A percentile compares a stretch with the other conserved stretches of the same genome.
Conservation (phyloP, 805 yeast species). For the Pichia cephalocereana region DNA sequence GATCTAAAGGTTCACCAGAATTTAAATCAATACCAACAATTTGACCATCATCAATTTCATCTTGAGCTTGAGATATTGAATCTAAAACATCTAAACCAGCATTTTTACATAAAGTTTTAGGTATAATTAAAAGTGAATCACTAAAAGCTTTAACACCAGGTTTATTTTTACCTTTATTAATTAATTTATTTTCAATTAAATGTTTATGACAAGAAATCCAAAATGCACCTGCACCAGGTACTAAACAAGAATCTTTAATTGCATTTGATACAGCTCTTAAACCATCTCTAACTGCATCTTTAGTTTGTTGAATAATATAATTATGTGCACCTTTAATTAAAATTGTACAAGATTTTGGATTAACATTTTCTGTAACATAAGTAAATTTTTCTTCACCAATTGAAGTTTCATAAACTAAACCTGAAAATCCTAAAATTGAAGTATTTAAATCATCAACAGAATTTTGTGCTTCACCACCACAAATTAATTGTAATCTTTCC, state of each 20-base stretch:
- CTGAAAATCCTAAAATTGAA: conserved; percentile 75
- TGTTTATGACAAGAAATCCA: conserved; percentile 74
- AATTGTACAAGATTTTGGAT: conserved; percentile 87
- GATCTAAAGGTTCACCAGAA: conserved; percentile 94
- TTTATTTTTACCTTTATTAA: conserved; percentile 72
- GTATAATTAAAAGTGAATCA: conserved; percentile 82
- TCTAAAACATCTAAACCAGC: conserved; percentile 93
- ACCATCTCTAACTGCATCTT: conserved; percentile 97
- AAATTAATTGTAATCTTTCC: conserved; percentile 94
- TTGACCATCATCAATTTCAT: conserved; percentile 71
- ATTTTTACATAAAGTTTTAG: conserved; percentile 85
- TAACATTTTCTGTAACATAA: conserved; percentile 79
- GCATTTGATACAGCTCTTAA: conserved; percentile 90
- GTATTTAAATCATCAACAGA: conserved; percentile 89
- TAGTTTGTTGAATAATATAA: conserved; percentile 82
- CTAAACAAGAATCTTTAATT: conserved; percentile 69
- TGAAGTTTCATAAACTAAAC: conserved; percentile 82
- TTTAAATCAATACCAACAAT: conserved; percentile 85
- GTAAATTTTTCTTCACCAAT: conserved; percentile 98
- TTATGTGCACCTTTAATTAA: conserved; percentile 89
- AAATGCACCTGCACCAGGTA: conserved; percentile 98
- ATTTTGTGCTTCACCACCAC: conserved; percentile 97
- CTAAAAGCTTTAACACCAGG: conserved; percentile 91
- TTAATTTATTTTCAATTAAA: conserved; percentile 42
- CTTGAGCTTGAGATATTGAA: conserved; percentile 81